Percentiles rank a stretch among this genome's conserved stretches.
phyloP scores from a whole-genome alignment of 306 rosid genomes.

The Prunus padus region DNA sequence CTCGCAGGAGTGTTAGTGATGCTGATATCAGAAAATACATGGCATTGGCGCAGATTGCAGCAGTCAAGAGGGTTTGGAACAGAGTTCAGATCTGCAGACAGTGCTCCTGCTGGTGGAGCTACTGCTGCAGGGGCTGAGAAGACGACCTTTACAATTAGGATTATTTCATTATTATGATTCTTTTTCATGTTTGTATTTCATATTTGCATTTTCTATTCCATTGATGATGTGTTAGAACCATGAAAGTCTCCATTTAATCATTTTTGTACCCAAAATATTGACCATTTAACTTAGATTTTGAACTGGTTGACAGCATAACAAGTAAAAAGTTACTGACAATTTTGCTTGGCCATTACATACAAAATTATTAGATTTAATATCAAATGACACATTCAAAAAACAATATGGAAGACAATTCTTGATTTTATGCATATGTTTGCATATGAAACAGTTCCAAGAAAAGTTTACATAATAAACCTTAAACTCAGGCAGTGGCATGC shows the following conservation, averaged over 20 bases:
- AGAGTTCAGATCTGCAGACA: slow-evolving; percentile 11
- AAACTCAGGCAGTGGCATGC: background rate
- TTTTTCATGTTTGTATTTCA: background rate
- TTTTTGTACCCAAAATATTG: background rate
- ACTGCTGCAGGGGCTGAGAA: slow-evolving; percentile 18
- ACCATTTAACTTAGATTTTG: background rate
- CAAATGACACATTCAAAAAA: too few relatives aligned
- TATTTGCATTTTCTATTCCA: background rate
- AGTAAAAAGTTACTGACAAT: too few relatives aligned
- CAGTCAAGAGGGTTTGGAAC: slow-evolving; percentile 29
- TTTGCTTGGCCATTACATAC: too few relatives aligned
- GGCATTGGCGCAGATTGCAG: slow-evolving; percentile 30
- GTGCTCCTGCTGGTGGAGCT: slow-evolving; percentile 6
- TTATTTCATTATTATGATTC: background rate
- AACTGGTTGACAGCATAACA: background rate
- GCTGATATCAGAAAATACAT: slow-evolving; percentile 26
- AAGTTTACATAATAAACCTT: background rate
- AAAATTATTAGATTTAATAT: too few relatives aligned
- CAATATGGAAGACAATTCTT: too few relatives aligned
- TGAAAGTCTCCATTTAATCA: background rate
- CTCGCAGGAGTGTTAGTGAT: slow-evolving; percentile 32
- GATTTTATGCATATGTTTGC: too few relatives aligned
- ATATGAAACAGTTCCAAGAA: background rate
- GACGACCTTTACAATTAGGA: slow-evolving; percentile 23
- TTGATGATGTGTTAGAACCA: too few relatives aligned